Conservation (phyloP, 768 basidiomycete species). For the Suillus fuscotomentosus region DNA sequence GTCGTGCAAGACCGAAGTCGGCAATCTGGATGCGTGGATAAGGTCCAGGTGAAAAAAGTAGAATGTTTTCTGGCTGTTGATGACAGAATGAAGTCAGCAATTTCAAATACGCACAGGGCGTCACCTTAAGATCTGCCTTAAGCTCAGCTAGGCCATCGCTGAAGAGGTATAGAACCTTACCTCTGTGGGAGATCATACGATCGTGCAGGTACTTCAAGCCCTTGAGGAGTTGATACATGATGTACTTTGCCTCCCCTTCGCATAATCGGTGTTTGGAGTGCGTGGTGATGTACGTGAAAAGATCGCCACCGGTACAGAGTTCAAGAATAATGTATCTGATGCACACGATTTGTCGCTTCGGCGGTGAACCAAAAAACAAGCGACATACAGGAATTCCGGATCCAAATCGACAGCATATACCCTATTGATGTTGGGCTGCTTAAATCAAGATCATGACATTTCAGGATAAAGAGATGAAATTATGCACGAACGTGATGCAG, state of each 20-base stretch:
- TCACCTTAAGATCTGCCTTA: conserved; percentile 63
- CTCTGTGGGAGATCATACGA: conserved; percentile 75
- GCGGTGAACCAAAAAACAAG: not conserved
- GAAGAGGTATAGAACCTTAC: conserved; percentile 35
- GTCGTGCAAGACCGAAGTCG: conserved; percentile 83
- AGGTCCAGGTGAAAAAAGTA: conserved; percentile 74
- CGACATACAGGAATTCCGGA: conserved; percentile 54
- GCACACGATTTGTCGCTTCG: not conserved
- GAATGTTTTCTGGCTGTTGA: conserved; percentile 76
- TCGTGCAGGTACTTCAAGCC: conserved; percentile 72
- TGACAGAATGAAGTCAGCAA: not conserved
- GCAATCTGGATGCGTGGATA: conserved; percentile 85
- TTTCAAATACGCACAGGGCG: conserved; percentile 1
- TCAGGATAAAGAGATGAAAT: not conserved
- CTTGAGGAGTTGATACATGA: conserved; percentile 76
- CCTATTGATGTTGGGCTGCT: conserved; percentile 78
- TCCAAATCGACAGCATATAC: conserved; percentile 69
- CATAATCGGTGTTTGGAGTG: conserved; percentile 56
- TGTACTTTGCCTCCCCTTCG: conserved; percentile 82
- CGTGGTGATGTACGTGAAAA: conserved; percentile 82
- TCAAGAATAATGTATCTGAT: conserved; percentile 79
- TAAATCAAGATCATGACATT: not conserved
- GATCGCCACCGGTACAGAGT: conserved; percentile 81
- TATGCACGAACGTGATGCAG: conserved; percentile 60
- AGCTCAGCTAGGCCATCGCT: conserved; percentile 3